Conservation (phyloP, 2,329 filamentous ascomycete species). For the Calonectria pseudoreteaudii region DNA sequence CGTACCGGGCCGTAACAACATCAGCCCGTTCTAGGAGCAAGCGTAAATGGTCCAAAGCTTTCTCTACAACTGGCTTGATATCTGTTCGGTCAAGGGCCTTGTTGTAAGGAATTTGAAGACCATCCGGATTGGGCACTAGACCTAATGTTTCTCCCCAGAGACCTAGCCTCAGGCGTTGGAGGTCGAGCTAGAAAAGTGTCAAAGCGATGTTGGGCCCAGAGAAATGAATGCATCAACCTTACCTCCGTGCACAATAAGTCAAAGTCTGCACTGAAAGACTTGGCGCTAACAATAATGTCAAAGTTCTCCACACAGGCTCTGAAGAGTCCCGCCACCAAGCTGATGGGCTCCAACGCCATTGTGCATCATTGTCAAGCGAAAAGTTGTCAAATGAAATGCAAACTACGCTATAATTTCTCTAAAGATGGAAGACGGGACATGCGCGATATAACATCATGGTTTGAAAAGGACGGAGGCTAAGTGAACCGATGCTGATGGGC, state of each 20-base stretch:
- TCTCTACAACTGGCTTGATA: neutral
- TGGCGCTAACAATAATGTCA: slow-evolving; percentile 12
- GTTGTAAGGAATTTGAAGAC: neutral
- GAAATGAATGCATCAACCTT: neutral
- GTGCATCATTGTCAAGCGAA: neutral
- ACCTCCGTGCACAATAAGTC: slow-evolving; percentile 19
- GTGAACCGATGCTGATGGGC: neutral
- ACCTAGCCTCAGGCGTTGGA: slow-evolving; percentile 11
- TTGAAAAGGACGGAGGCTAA: neutral
- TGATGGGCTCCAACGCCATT: neutral
- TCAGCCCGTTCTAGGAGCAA: neutral
- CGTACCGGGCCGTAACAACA: neutral
- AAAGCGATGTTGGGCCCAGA: neutral
- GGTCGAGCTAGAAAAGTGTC: neutral
- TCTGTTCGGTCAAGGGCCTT: neutral
- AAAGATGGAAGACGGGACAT: neutral
- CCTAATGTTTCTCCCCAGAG: slow-evolving; percentile 15
- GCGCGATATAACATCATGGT: neutral
- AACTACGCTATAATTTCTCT: no score
- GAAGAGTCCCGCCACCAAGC: slow-evolving; percentile 6
- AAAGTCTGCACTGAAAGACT: slow-evolving; percentile 10
- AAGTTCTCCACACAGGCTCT: slow-evolving; percentile 17
- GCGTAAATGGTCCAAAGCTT: neutral
- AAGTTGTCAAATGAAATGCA: neutral
- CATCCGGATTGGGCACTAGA: neutral